Conservation (phyloP, 352 stramenopile species). For the Phytophthora sansomeana region DNA sequence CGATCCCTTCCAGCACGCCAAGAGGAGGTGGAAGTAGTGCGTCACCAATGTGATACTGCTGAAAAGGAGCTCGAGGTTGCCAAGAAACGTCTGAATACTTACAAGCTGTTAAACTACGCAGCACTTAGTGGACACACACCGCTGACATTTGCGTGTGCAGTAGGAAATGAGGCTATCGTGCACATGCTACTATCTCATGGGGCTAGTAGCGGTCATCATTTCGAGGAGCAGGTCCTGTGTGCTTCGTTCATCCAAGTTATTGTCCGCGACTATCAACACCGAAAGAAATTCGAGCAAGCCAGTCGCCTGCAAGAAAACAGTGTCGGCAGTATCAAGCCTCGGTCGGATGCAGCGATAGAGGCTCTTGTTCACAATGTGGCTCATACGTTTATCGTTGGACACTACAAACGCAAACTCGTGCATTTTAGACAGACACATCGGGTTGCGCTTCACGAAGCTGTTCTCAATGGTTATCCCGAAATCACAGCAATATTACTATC, state of each 20-base stretch:
- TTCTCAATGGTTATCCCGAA: slow-evolving; percentile 70
- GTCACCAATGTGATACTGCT: slow-evolving; percentile 31
- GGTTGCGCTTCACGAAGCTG: slow-evolving; percentile 75
- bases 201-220: slow-evolving; percentile 46
- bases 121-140: slow-evolving; percentile 77
- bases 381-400: slow-evolving; percentile 64
- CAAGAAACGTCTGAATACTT: slow-evolving; percentile 55
- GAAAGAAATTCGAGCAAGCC: slow-evolving; percentile 33
- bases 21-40: slow-evolving; percentile 60
- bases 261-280: slow-evolving; percentile 56
- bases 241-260: slow-evolving; percentile 73
- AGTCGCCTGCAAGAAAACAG: slow-evolving; percentile 15
- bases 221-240: slow-evolving; percentile 64
- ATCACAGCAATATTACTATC: slow-evolving; percentile 62
- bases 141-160: slow-evolving; percentile 66
- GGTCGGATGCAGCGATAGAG: slow-evolving; percentile 55
- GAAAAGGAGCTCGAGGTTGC: slow-evolving; percentile 54
- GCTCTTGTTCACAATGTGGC: slow-evolving; percentile 69
- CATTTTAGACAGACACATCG: slow-evolving; percentile 68
- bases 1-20: slow-evolving; percentile 72
- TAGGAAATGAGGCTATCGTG: slow-evolving; percentile 82
- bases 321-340: slow-evolving; percentile 20
- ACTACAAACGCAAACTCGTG: slow-evolving; percentile 54
- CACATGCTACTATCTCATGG: slow-evolving; percentile 74
- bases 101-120: slow-evolving; percentile 59